phyloP scores from a whole-genome alignment of 2,329 filamentous ascomycete genomes.

The Fusarium nematophilum region DNA sequence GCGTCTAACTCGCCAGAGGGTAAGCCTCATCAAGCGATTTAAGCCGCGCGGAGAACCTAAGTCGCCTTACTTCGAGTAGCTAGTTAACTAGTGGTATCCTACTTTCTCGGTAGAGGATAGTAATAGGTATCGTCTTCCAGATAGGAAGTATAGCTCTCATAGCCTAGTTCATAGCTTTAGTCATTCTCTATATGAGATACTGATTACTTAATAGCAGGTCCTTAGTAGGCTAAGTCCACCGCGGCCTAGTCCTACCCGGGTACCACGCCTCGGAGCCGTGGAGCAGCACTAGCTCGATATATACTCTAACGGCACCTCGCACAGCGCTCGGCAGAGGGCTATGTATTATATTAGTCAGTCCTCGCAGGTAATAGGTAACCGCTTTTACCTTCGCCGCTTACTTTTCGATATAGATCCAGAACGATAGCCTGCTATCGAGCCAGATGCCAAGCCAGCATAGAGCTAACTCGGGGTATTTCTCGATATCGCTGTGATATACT shows the following conservation, averaged over 20 bases:
- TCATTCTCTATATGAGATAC: constrained; percentile 17
- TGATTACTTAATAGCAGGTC: constrained; percentile 6
- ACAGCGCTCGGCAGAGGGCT: no score
- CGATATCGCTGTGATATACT: not conserved
- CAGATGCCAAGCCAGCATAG: no score
- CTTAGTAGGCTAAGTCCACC: constrained; percentile 4
- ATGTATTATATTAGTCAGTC: no score
- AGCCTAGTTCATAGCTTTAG: constrained; percentile 1
- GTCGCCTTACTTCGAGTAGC: constrained; percentile 17
- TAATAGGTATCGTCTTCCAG: constrained; percentile 8
- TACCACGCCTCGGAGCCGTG: no score
- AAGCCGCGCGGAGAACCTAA: constrained; percentile 19
- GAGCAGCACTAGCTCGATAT: no score
- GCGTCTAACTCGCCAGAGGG: constrained; percentile 24
- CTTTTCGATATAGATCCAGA: no score
- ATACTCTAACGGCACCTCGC: no score
- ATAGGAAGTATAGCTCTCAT: no score
- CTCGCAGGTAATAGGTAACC: no score
- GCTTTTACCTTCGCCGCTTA: no score
- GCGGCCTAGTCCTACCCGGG: constrained; percentile 31
- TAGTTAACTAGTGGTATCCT: constrained; percentile 3
- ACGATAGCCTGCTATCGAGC: no score
- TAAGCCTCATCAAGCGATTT: constrained; percentile 28
- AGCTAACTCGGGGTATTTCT: no score
- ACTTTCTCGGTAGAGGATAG: constrained; percentile 15